phyloP scores from a whole-genome alignment of 2,329 filamentous ascomycete species.

The Fusarium nanum region DNA sequence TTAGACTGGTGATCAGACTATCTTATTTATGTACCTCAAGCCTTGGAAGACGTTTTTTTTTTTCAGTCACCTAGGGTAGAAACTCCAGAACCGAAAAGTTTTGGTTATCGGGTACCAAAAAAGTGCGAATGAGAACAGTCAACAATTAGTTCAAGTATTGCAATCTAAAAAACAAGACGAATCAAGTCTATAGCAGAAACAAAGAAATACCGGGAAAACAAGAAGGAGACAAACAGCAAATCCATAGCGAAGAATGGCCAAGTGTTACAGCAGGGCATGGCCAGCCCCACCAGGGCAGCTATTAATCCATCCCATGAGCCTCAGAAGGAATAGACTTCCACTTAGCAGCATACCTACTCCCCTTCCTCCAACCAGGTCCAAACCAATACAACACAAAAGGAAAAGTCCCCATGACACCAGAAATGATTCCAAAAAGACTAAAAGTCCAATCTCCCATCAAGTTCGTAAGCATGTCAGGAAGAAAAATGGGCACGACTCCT shows the following conservation, averaged over 20 bases:
- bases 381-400: slow-evolving; percentile 6
- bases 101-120: no score
- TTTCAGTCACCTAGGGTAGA: no score
- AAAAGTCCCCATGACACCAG: neutral
- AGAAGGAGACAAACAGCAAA: neutral
- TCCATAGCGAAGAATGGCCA: no score
- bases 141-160: neutral
- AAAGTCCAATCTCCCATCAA: slow-evolving; percentile 1
- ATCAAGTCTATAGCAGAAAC: neutral
- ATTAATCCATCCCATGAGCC: neutral
- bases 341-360: neutral
- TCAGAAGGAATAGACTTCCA: neutral
- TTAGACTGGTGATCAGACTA: no score
- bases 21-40: no score
- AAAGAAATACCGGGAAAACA: neutral
- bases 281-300: fast-evolving
- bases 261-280: no score
- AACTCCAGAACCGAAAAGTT: fast-evolving
- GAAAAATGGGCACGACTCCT: slow-evolving; percentile 2
- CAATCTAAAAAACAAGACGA: neutral
- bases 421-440: slow-evolving; percentile 5
- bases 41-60: no score
- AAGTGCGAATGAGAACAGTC: fast-evolving
- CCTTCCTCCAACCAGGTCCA: neutral
- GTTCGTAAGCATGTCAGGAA: slow-evolving; percentile 1